phyloP scores from a whole-genome alignment of 2,329 filamentous ascomycete genomes.

The Tolypocladium ovalisporum region DNA sequence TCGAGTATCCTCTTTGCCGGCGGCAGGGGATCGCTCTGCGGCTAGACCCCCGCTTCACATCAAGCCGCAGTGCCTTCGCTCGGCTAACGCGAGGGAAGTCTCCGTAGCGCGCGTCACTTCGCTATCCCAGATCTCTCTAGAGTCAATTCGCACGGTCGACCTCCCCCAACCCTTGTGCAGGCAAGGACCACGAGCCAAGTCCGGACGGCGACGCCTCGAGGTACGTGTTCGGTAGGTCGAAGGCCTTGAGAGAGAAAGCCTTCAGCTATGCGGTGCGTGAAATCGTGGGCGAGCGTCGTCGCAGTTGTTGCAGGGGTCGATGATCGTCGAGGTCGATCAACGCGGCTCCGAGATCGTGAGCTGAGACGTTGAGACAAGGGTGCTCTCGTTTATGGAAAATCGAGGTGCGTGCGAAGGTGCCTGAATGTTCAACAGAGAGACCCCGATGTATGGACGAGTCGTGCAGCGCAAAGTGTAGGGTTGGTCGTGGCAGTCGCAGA shows the following conservation, averaged over 20 bases:
- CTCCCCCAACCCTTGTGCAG: constrained; percentile 35
- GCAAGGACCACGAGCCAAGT: constrained; percentile 18
- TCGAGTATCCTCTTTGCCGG: not conserved
- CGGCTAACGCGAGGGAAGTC: not conserved
- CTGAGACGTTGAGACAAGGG: not conserved
- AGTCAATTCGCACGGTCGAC: constrained; percentile 25
- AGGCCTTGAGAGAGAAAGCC: not conserved
- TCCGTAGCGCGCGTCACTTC: constrained; percentile 4
- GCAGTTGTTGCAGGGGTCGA: constrained; percentile 4
- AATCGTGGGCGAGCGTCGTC: not conserved
- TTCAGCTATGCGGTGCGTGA: not conserved
- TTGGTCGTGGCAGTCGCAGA: not conserved
- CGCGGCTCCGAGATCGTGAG: constrained; percentile 6
- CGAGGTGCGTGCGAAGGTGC: not conserved
- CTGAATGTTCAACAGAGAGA: not conserved
- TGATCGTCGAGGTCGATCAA: constrained; percentile 11
- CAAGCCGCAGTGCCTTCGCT: not conserved
- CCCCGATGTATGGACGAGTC: not conserved
- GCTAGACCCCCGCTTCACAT: constrained; percentile 1
- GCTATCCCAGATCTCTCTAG: constrained; percentile 22
- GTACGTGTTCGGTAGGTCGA: not conserved
- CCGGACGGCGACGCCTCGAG: constrained; percentile 8
- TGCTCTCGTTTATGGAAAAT: not conserved
- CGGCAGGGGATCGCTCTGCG: not conserved
- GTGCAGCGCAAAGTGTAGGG: not conserved